Conservation (phyloP, 1,139 yeast genomes). For the Nadsonia starkeyi-henricii region DNA sequence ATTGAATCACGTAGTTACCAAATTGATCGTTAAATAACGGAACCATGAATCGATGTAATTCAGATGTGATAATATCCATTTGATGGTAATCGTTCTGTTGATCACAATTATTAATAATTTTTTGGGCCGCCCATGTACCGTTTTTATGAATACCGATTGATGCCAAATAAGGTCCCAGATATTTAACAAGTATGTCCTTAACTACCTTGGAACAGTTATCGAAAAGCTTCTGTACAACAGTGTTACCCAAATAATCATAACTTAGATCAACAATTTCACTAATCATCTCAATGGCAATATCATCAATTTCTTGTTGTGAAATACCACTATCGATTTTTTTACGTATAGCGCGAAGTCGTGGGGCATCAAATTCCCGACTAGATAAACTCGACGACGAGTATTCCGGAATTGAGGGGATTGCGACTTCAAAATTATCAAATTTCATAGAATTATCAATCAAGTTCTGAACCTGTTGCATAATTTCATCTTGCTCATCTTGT, state of each 20-base stretch:
- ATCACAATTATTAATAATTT: constrained; percentile 65
- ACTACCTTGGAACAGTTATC: constrained; percentile 56
- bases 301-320: constrained; percentile 53
- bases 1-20: constrained; percentile 92
- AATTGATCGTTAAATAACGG: constrained; percentile 87
- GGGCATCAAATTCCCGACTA: constrained; percentile 68
- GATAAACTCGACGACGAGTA: constrained; percentile 12
- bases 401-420: constrained; percentile 22
- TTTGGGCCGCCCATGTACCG: constrained; percentile 99
- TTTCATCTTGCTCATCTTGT: constrained; percentile 13
- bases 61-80: constrained; percentile 49
- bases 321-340: constrained; percentile 34
- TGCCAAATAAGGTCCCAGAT: constrained; percentile 66
- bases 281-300: constrained; percentile 69
- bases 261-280: constrained; percentile 85
- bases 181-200: constrained; percentile 69
- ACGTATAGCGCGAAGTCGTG: constrained; percentile 50
- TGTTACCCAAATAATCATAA: constrained; percentile 88
- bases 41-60: constrained; percentile 70
- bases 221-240: constrained; percentile 85
- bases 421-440: constrained; percentile 15
- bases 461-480: constrained; percentile 16
- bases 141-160: constrained; percentile 93
- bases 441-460: constrained; percentile 22
- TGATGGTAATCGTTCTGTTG: constrained; percentile 40